A percentile compares a stretch with the other conserved stretches of the same genome.
Evolutionary conservation across 768 basidiomycete species (phyloP).

Genomic region (Gloeopeniophorella convolvens): DNA sequence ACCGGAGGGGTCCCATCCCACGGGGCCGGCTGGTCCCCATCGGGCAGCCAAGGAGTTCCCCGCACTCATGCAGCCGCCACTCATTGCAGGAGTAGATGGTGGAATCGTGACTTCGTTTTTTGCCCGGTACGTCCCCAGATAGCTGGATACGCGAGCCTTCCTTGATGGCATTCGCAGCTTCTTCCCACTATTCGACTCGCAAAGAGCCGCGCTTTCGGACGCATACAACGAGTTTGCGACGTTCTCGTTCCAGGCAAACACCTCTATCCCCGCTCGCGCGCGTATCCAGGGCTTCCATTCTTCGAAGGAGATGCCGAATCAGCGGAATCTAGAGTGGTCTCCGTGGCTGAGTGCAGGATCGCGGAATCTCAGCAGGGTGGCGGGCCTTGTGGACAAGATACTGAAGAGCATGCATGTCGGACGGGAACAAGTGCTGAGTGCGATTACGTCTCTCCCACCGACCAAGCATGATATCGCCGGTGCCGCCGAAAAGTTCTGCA

Average conservation of each 20-base stretch:
- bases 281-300: constrained; percentile 62
- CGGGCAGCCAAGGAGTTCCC: constrained; percentile 73
- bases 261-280: constrained; percentile 71
- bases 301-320: constrained; percentile 67
- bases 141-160: neutral
- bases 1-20: constrained; percentile 44
- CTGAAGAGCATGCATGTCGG: constrained; percentile 68
- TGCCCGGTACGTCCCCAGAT: constrained; percentile 46
- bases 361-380: constrained; percentile 69
- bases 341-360: constrained; percentile 61
- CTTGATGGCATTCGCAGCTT: constrained; percentile 43
- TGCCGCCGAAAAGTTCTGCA: constrained; percentile 74
- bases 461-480: constrained; percentile 81
- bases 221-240: constrained; percentile 85
- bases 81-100: constrained; percentile 68
- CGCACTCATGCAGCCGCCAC: constrained; percentile 61
- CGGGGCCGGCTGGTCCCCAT: constrained; percentile 31
- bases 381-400: constrained; percentile 53
- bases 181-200: constrained; percentile 77
- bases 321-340: constrained; percentile 75
- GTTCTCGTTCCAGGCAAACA: constrained; percentile 86
- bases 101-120: constrained; percentile 70
- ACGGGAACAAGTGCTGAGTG: constrained; percentile 51
- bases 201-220: constrained; percentile 57
- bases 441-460: constrained; percentile 57